phyloP scores from a whole-genome alignment of 371 early-diverging fungal genomes.

The Smittium culicis region DNA sequence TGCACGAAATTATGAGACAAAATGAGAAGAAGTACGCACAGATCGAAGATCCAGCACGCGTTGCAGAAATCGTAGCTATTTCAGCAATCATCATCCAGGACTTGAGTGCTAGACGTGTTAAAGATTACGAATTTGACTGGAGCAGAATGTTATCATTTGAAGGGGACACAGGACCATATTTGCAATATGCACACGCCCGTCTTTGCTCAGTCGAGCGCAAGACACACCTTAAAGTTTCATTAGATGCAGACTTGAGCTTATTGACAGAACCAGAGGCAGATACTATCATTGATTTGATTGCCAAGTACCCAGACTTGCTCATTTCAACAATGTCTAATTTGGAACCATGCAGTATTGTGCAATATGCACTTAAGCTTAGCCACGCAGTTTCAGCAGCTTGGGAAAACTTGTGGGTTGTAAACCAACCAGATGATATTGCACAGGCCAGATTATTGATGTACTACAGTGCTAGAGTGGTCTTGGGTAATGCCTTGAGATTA shows the following conservation, averaged over 20 bases:
- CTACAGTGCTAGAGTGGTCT: conserved; percentile 51
- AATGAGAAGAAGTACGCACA: conserved; percentile 76
- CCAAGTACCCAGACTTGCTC: conserved; percentile 87
- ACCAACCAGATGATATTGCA: conserved; percentile 64
- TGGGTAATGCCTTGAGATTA: conserved; percentile 62
- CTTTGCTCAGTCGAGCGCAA: conserved; percentile 88
- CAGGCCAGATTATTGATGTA: conserved; percentile 65
- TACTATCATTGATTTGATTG: conserved; percentile 63
- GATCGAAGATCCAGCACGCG: conserved; percentile 65
- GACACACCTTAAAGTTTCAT: conserved; percentile 33
- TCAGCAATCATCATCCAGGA: conserved; percentile 95
- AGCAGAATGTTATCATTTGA: conserved; percentile 91
- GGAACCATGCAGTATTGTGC: conserved; percentile 90
- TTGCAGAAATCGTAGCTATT: conserved; percentile 52
- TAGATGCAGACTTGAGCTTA: conserved; percentile 45
- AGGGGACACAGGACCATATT: conserved; percentile 98
- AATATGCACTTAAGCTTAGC: conserved; percentile 78
- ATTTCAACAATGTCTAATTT: conserved; percentile 41
- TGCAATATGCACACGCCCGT: conserved; percentile 97
- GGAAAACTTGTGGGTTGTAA: conserved; percentile 71
- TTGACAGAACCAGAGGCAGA: conserved; percentile 59
- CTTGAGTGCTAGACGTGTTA: conserved; percentile 86
- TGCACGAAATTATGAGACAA: conserved; percentile 87
- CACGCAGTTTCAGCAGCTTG: conserved; percentile 73
- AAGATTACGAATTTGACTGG: conserved; percentile 97